Base-by-base conservation (phyloP, 768 basidiomycete genomes). In the Lactifluus volemus region DNA sequence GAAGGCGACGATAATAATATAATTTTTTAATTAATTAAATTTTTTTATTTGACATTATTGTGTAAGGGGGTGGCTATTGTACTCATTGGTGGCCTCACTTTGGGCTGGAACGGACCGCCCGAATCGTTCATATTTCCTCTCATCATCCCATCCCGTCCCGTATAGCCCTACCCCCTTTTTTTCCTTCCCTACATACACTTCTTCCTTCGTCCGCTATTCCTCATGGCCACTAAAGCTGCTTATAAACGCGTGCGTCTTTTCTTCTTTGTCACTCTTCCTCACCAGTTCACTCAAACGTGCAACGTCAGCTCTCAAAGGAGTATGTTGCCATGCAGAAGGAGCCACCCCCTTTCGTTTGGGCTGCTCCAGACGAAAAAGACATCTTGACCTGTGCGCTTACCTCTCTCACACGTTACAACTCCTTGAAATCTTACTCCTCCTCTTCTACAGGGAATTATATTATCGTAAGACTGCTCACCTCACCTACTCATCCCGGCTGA, bases 271-370 rank as follows among this genome's bases (percentile, higher is more conserved):
- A 10, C n/a, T 32, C 2, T 53, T 30, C 44, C 34, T 32, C 12
- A 50, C 62, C 63, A 63, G 53, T 54, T 30, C 14, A 52, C 44
- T 3, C 0, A 48, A 32, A 34, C 21, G n/a, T 30, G 8, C 55
- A 55, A 49, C 47, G 65, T 51, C 71, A 91, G 89, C 82, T 92
- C 63, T 77, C 79, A 39, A 93, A 96, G 75, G 95, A 98, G 78
- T 94, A 88, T 75, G 83, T 89, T 68, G 77, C 82, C 52, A 96
- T 98, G 90, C 92, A 96, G 75, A 88, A 77, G 70, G 86, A 89
- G 63, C 92, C 96, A 14, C 96, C 96, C 1, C 96, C 96, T 62
- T 98, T 94, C 73, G 86, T 98, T 21, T 95, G 90, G 88, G 95
- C 96, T 42, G 81, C 81, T 34, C 96, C 96, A 14, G 94, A 97